Evolutionary conservation across 768 basidiomycete genomes (phyloP).

Genomic region (Russula griseocarnosa): DNA sequence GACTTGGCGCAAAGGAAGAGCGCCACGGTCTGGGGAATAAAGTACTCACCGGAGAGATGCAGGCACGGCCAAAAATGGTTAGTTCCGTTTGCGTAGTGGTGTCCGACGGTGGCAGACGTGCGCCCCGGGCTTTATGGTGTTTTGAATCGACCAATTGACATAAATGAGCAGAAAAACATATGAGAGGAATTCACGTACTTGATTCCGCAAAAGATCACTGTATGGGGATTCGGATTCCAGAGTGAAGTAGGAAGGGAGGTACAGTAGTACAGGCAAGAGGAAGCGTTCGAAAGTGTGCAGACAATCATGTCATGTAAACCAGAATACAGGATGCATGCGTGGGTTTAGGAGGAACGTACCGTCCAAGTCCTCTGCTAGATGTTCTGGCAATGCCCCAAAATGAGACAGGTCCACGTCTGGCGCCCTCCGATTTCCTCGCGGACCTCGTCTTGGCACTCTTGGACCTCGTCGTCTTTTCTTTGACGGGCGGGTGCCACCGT

Average conservation of each 20-base stretch:
- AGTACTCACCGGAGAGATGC: slow-evolving; percentile 51
- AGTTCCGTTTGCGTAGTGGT: slow-evolving; percentile 74
- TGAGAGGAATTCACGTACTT: slow-evolving; percentile 47
- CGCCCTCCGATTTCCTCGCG: slow-evolving; percentile 45
- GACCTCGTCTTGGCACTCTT: no score
- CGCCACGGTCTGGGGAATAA: no score
- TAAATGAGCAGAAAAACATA: not conserved
- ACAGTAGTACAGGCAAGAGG: not conserved
- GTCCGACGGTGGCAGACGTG: slow-evolving; percentile 63
- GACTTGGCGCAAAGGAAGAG: not conserved
- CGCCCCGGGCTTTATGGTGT: slow-evolving; percentile 55
- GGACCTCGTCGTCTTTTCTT: slow-evolving; percentile 31
- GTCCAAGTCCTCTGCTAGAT: slow-evolving; percentile 51
- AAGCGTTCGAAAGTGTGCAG: not conserved
- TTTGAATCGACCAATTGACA: not conserved
- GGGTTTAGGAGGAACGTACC: slow-evolving; percentile 38
- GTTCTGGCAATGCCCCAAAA: slow-evolving; percentile 49
- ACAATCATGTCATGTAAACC: not conserved
- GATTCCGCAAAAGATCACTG: slow-evolving; percentile 83
- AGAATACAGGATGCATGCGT: no score
- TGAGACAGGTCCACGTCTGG: slow-evolving; percentile 49
- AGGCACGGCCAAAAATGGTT: slow-evolving; percentile 84
- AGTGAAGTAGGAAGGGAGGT: no score
- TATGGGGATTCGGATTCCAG: no score
- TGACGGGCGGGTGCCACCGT: not conserved